Evolutionary conservation across 225 moss, liverwort and hornwort genomes (phyloP).

Genomic region (Physcomitrium patens): DNA sequence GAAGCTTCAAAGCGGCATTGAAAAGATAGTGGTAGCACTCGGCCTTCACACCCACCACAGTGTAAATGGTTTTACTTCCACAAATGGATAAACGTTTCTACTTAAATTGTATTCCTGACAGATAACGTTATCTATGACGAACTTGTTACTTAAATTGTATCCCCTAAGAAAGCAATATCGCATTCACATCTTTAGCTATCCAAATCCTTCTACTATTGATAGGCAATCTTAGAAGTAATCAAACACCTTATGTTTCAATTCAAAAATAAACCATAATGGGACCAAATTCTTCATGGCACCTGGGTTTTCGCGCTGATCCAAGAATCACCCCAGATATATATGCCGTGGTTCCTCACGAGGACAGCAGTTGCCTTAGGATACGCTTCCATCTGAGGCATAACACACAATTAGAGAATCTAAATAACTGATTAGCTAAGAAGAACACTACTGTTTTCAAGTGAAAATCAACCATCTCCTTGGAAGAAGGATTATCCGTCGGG

Average conservation of each 20-base stretch:
- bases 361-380: conserved; percentile 96
- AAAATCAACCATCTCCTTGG: neutral
- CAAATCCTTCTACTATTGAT: conserved; percentile 4
- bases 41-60: conserved; percentile 74
- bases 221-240: neutral
- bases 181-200: neutral
- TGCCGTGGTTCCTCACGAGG: conserved; percentile 96
- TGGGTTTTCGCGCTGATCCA: conserved; percentile 99
- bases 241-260: conserved; percentile 18
- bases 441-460: neutral
- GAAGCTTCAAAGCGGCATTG: conserved; percentile 87
- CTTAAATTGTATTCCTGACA: neutral
- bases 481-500: conserved; percentile 6
- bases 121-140: neutral
- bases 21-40: conserved; percentile 99
- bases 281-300: conserved; percentile 47
- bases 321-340: conserved; percentile 98
- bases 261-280: neutral
- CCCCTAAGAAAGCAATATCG: conserved; percentile 17
- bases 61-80: conserved; percentile 16
- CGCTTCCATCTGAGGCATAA: conserved; percentile 66
- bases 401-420: conserved; percentile 15
- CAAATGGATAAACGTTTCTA: conserved; percentile 22
- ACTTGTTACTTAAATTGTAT: too few species aligned
- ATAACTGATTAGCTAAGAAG: neutral